Evolutionary conservation across 768 basidiomycete genomes (phyloP).

Genomic region (Suillus hirtellus): DNA sequence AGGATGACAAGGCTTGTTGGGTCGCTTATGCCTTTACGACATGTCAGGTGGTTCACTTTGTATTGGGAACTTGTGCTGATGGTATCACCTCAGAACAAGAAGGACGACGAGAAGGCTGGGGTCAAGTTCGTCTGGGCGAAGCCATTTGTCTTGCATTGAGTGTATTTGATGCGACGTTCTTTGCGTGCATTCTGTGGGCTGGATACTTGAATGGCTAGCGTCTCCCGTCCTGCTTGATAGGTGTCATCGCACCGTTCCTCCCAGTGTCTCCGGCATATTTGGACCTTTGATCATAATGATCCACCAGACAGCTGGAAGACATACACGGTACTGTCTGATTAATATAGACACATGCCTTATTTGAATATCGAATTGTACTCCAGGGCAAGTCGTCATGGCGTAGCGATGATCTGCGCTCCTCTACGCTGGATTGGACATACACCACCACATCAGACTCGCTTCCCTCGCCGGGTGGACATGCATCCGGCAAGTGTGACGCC

Average conservation of each 20-base stretch:
- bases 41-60: neutral
- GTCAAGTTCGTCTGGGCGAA: neutral
- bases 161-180: neutral
- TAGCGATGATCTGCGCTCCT: neutral
- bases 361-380: neutral
- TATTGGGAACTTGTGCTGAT: neutral
- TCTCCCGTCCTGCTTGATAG: neutral
- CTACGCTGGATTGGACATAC: neutral
- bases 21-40: neutral
- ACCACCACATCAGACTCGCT: neutral
- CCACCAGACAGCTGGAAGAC: neutral
- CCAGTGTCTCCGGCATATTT: neutral
- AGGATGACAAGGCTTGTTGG: neutral
- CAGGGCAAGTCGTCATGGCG: neutral
- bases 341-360: neutral
- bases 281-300: neutral
- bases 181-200: neutral
- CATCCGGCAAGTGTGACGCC: neutral
- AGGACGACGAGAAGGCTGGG: neutral
- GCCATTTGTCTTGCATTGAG: neutral
- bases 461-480: neutral
- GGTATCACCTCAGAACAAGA: neutral
- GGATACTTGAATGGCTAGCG: neutral
- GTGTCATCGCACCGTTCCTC: neutral
- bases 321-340: neutral